Percentiles rank a stretch among this genome's conserved stretches.
Evolutionary conservation across 1,284 basidiomycete species (phyloP).

Genomic region (Peniophora sp.): DNA sequence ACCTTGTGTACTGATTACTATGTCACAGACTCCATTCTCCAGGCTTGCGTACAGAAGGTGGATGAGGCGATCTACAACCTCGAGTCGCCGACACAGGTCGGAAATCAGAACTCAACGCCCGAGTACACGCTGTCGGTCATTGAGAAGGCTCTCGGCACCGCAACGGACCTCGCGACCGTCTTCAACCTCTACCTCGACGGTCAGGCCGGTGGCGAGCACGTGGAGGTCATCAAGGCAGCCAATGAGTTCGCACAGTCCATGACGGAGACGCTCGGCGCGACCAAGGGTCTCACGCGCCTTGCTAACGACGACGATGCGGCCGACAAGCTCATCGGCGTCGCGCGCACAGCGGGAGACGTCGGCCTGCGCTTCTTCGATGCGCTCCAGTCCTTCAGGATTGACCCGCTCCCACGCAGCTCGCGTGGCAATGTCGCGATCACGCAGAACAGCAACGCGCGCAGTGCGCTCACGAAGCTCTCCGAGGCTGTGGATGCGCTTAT

Average conservation of each 20-base stretch:
- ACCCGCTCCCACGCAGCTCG: conserved; percentile 63
- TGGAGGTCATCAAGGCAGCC: conserved; percentile 96
- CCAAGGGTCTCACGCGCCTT: conserved; percentile 93
- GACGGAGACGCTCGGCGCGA: conserved; percentile 85
- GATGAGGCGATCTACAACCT: conserved; percentile 97
- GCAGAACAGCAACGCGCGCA: conserved; percentile 82
- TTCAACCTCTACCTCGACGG: conserved; percentile 90
- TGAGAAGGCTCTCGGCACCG: conserved; percentile 91
- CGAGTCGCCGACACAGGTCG: conserved; percentile 89
- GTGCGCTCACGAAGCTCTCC: conserved; percentile 78
- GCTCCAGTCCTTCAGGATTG: conserved; percentile 91
- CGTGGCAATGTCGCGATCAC: conserved; percentile 85
- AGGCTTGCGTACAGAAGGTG: conserved; percentile 94
- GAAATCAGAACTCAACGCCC: conserved; percentile 93
- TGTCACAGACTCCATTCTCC: conserved; percentile 83
- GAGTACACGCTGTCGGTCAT: conserved; percentile 98
- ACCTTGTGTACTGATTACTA: conserved; percentile 5
- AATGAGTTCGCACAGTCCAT: conserved; percentile 95
- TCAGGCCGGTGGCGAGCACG: conserved; percentile 88
- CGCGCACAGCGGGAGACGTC: conserved; percentile 81
- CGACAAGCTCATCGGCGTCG: conserved; percentile 84
- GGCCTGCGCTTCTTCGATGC: conserved; percentile 92
- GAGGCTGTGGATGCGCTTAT: conserved; percentile 83
- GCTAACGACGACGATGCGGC: conserved; percentile 86
- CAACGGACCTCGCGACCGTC: conserved; percentile 92